Conservation (phyloP, 331 rosid genomes). For the Pyracantha coccinea region DNA sequence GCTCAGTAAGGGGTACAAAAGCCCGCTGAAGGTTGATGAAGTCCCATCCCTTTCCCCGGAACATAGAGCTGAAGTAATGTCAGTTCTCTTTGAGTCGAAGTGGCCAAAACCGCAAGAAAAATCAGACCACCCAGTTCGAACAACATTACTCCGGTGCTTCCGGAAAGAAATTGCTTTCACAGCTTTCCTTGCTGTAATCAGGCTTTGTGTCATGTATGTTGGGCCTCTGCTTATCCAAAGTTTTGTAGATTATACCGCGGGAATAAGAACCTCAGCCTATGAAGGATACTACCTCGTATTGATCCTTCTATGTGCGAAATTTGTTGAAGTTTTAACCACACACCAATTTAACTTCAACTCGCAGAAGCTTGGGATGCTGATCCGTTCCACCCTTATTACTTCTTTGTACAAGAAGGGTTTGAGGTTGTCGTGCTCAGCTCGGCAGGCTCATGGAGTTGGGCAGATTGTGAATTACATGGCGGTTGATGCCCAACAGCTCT, state of each 20-base stretch:
- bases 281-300: conserved; percentile 82
- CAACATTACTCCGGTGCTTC: conserved; percentile 62
- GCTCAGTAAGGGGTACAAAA: conserved; percentile 57
- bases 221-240: conserved; percentile 71
- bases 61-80: conserved; percentile 73
- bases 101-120: conserved; percentile 78
- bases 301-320: conserved; percentile 57
- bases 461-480: conserved; percentile 94
- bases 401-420: conserved; percentile 74
- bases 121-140: conserved; percentile 59
- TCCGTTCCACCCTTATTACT: conserved; percentile 64
- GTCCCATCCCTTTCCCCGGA: conserved; percentile 58
- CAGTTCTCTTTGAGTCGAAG: conserved; percentile 44
- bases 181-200: conserved; percentile 54
- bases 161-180: conserved; percentile 62
- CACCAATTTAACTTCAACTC: conserved; percentile 87
- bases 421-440: conserved; percentile 58
- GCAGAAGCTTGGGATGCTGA: conserved; percentile 85
- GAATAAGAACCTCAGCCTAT: conserved; percentile 49
- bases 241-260: conserved; percentile 65
- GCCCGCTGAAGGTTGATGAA: conserved; percentile 53
- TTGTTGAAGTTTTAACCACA: conserved; percentile 55
- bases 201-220: conserved; percentile 59
- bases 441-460: conserved; percentile 86
- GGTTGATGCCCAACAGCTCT: conserved; percentile 74